These are phyloP conservation scores for Plenodomus biglobosus DNA, from an alignment of 2,329 filamentous ascomycete genomes.

Conservation along the genomic window DNA sequence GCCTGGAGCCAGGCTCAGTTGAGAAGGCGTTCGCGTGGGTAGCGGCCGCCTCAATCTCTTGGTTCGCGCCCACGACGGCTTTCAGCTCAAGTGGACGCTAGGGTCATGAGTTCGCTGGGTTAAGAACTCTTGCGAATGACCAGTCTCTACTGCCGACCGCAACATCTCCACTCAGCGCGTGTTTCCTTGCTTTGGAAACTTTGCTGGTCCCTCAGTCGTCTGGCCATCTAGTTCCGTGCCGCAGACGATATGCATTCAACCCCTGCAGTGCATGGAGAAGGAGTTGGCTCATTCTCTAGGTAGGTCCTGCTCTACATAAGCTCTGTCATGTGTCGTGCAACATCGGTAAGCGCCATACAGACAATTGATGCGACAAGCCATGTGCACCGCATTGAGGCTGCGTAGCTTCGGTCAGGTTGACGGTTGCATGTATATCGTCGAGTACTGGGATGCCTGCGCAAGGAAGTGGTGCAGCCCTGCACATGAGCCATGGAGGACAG, in stretches of 20 bases:
- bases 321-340: constrained; percentile 6
- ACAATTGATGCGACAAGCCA: constrained; percentile 6
- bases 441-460: too few relatives aligned
- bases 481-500: not conserved
- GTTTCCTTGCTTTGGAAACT: not conserved
- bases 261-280: not conserved
- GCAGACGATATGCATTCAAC: not conserved
- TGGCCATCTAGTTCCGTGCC: not conserved
- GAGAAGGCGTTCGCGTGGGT: constrained; percentile 10
- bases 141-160: not conserved
- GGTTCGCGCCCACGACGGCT: constrained; percentile 5
- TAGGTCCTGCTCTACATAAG: not conserved
- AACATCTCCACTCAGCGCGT: not conserved
- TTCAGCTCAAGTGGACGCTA: constrained; percentile 11
- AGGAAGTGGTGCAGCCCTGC: too few relatives aligned
- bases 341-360: constrained; percentile 11
- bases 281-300: not conserved
- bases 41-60: constrained; percentile 5
- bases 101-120: constrained; percentile 14
- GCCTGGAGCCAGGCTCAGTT: constrained; percentile 2
- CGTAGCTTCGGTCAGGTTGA: not conserved
- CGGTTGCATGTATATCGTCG: too few relatives aligned
- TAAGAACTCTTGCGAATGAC: not conserved
- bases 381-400: too few relatives aligned
- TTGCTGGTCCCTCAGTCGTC: not conserved